Evolutionary conservation across 345 rosid species (phyloP), one percentile per base, ranked within the genome.

Genomic region (Populus tremula): DNA sequence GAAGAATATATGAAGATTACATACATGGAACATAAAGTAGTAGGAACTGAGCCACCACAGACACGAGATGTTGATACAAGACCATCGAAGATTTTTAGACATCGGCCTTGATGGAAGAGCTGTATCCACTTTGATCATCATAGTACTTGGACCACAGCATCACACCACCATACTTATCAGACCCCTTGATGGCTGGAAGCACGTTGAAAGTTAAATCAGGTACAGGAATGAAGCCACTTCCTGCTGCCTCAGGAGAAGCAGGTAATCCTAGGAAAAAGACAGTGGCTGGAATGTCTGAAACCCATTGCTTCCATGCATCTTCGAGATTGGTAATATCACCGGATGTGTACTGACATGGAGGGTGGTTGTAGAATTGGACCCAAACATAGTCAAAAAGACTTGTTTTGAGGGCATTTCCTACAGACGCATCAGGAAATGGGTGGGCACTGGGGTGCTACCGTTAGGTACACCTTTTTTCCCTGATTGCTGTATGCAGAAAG

Each of bases 111-210:
- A 79, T 79, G 25, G 77, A 29, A 33, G 27, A 65, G 9, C 69
- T 67, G 62, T 79, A 67, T 38, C 73, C 81, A 27, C 59, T 77
- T 47, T 64, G 70, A 47, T 70, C 80, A 76, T 76, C 74, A 20
- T 76, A 69, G 27, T 76, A 76, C 72, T 76, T 76, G 10, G 78
- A 76, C 78, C 72, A 76, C 23, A 76, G 43, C 79, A 76, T 76
- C 35, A 76, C 73, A 38, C 79, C 77, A 1, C 77, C 77, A 54
- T 53, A 76, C 59, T 39, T 56, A 54, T 31, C 33, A 69, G 79
- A 76, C 18, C 18, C 72, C 39, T 38, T 69, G 23, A 77, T 71
- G 45, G 49, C 63, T 61, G 75, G 80, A 29, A 72, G 77, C 20
- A 72, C 68, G 0, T 25, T 20, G n/a, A 77, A 78, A 2, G 50